Base-by-base conservation (phyloP, 1,284 basidiomycete species). In the Ustilago esculenta region DNA sequence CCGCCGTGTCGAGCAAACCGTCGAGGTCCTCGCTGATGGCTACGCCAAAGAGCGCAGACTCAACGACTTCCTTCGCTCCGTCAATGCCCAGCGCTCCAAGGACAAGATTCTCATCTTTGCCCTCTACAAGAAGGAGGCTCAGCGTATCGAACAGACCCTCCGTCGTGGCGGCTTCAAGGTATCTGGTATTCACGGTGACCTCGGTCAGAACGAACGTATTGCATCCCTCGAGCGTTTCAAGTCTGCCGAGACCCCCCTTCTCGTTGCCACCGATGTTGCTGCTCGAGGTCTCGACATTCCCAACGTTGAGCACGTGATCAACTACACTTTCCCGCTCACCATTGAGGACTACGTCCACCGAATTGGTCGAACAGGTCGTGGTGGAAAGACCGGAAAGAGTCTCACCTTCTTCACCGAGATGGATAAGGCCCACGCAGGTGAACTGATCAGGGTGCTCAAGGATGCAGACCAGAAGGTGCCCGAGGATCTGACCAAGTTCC, bases 181-280 rank as follows among this genome's bases (percentile, higher is more conserved):
- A n/a, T 90, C 88, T 6, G 90, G 90, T 3, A 86, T 98, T 49
- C 94, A 97, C 80, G 95, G 95, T 2, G 94, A 98, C 82, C 87
- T 98, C 87, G 87, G 89, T 18, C 96, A 99, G 83, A 85, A 86
- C 25, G 90, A 91, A 44, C 88, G 96, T 4, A 89, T 94, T 83
- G 89, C 91, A 43, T 90, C 92, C 8, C 85, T 99, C 23, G 90
- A 94, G 29, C 88, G 87, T 44, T 98, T 99, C 86, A 96, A 94
- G 83, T 87, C 86, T 23, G 95, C 93, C 5, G 86, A 86, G 54
- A 91, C 90, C 2, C 89, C 90, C 37, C 82, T 98, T 15, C 86
- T 98, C 58, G 95, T 99, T 24, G 96, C 96, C 4, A 98, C 95
- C 21, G 95, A 99, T 82, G 95, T 99, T 4, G 96, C 96, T 1